phyloP scores from a whole-genome alignment of 2,329 filamentous ascomycete genomes.

The Apiospora kogelbergensis region DNA sequence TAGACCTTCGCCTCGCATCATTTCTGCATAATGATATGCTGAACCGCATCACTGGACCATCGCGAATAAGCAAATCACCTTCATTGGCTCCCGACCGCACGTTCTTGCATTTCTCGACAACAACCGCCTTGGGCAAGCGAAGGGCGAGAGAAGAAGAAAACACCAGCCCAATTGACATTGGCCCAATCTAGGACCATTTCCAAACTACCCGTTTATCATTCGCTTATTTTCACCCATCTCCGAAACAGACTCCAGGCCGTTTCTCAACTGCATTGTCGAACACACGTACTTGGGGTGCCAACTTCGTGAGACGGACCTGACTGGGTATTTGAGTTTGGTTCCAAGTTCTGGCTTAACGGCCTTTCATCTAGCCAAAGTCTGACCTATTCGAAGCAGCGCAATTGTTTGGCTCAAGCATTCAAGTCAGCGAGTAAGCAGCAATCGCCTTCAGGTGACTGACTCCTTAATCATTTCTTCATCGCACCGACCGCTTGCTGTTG shows the following conservation, averaged over 20 bases:
- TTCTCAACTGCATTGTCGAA: neutral
- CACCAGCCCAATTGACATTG: conserved; percentile 4
- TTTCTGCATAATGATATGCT: conserved; percentile 11
- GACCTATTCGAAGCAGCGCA: neutral
- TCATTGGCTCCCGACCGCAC: conserved; percentile 2
- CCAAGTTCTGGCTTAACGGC: neutral
- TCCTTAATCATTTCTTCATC: neutral
- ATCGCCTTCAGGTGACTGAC: neutral
- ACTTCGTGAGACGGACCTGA: neutral
- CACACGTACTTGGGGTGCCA: neutral
- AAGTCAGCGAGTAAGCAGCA: neutral
- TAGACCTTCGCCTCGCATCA: conserved; percentile 7
- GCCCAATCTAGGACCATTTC: neutral
- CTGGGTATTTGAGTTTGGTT: conserved; percentile 1
- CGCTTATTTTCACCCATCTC: neutral
- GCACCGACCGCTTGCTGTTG: neutral
- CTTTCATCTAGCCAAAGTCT: neutral
- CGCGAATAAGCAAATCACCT: conserved; percentile 8
- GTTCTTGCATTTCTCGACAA: conserved; percentile 1
- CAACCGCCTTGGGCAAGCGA: neutral
- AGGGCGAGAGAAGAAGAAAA: neutral
- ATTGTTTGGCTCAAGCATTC: neutral
- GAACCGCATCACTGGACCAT: conserved; percentile 12
- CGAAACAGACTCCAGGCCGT: neutral
- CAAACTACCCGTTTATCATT: conserved; percentile 2